Evolutionary conservation across 2,329 filamentous ascomycete species (phyloP).

Genomic region (Cordyceps cicadae): DNA sequence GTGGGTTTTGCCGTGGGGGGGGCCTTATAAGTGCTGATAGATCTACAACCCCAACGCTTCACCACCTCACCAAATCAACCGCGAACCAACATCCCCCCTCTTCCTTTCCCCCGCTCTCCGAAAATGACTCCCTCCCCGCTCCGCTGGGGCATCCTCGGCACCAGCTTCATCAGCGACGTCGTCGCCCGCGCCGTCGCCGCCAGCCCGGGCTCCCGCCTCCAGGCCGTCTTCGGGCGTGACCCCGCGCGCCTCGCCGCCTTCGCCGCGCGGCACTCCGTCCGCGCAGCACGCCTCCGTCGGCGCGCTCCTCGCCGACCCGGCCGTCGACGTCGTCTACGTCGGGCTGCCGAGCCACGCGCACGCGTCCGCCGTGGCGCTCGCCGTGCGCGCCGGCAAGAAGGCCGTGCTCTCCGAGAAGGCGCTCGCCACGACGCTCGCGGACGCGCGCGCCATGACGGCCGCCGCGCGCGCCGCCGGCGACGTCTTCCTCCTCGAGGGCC

Average conservation of each 20-base stretch:
- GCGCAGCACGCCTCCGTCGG: constrained; percentile 17
- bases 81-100: background rate
- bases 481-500: constrained; percentile 22
- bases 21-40: no score
- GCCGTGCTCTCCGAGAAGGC: constrained; percentile 22
- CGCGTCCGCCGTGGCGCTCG: constrained; percentile 18
- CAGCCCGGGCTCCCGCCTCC: constrained; percentile 17
- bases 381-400: constrained; percentile 17
- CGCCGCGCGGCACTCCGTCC: constrained; percentile 19
- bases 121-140: constrained; percentile 11
- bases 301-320: constrained; percentile 17
- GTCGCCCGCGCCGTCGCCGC: constrained; percentile 18
- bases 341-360: constrained; percentile 22
- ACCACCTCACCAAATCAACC: background rate
- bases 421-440: constrained; percentile 20
- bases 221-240: constrained; percentile 21
- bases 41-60: background rate
- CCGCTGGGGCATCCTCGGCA: constrained; percentile 22
- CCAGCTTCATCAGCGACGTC: constrained; percentile 22
- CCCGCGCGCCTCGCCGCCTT: constrained; percentile 18
- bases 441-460: constrained; percentile 18
- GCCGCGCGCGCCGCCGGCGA: constrained; percentile 14
- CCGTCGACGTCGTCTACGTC: constrained; percentile 21
- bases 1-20: background rate
- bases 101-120: background rate